Conservation (phyloP, 805 yeast species). For the Nakazawaea pomicola region DNA sequence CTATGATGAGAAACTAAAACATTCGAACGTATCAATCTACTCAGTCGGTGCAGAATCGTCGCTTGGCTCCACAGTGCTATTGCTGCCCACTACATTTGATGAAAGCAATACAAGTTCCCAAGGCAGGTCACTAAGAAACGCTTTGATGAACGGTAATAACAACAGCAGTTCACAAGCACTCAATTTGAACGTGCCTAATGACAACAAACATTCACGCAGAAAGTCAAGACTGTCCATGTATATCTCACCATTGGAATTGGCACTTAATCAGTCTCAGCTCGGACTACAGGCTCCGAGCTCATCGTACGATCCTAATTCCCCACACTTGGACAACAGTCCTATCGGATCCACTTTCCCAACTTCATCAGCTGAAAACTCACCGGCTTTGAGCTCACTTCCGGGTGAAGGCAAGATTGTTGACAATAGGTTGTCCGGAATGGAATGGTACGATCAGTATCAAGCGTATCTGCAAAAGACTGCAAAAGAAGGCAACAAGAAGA, state of each 20-base stretch:
- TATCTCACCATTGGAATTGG: conserved; percentile 23
- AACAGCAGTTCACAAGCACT: conserved; percentile 16
- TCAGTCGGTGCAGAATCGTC: conserved; percentile 7
- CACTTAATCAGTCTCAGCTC: conserved; percentile 16
- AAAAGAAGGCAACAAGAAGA: conserved; percentile 7
- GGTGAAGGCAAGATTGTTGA: neutral
- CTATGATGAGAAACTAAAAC: neutral
- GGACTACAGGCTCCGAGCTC: conserved; percentile 1
- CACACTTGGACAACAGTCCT: conserved; percentile 1
- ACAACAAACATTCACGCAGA: conserved; percentile 11
- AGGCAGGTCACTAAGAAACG: conserved; percentile 17
- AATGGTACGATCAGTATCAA: conserved; percentile 3
- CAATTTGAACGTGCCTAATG: conserved; percentile 6
- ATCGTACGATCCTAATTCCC: conserved; percentile 5
- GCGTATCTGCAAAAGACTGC: neutral
- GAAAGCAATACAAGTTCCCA: conserved; percentile 14
- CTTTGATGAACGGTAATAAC: neutral
- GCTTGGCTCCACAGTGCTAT: neutral
- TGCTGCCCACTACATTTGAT: conserved; percentile 6
- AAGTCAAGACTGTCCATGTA: conserved; percentile 16
- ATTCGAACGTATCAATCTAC: conserved; percentile 3
- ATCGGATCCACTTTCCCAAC: conserved; percentile 7
- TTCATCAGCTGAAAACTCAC: conserved; percentile 15
- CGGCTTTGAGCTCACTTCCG: neutral
- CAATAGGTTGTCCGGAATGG: conserved; percentile 1